Evolutionary conservation across 2,329 filamentous ascomycete genomes (phyloP), one percentile per base, ranked within the genome.

Genomic region (Sphaerulina vaccinii): DNA sequence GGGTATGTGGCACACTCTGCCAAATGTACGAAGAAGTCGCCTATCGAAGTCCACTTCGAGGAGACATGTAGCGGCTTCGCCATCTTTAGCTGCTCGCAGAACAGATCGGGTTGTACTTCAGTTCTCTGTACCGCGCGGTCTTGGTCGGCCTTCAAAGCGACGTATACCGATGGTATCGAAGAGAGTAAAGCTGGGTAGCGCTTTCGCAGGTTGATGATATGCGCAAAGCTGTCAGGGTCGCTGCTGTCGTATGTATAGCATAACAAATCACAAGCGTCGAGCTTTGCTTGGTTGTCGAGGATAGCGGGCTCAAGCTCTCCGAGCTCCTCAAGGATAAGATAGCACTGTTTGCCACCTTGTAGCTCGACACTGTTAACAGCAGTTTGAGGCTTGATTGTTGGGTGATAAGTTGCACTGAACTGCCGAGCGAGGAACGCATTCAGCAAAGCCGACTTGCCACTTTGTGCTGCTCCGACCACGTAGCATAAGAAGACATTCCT

Each of bases 181-280:
- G 95, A 88, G 27, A 29, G 27, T 2, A 99, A 80, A 49, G 93
- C 86, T 0, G 90, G 84, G 61, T 92, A 87, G 63, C 85, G 87
- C 49, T 82, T 80, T 37, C 91, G 85, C 42, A 96, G 77, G 15
- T 87, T 81, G 32, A 92, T 87, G 47, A 99, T 90, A 66, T 97
- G 91, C 1, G 87, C 84, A 70, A 99, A 99, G 3, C 90, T 96
- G 70, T 97, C 91, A 0, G 93, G 92, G 56, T 99, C 91, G 1
- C 90, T 95, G 2, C 92, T 97, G 73, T 99, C 93, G 72, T 97
- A 99, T 0, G 90, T 86, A 71, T 95, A 97, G 71, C 92, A 95
- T 39, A 99, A 81, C 19, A 99, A 79, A 70, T 99, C 93, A 71
- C 92, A 97, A 5, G 90, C 85, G 64, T 96, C 90, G 11, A 99